Conservation (phyloP, 106 monocot genomes). For the Dendrobium huoshanense region DNA sequence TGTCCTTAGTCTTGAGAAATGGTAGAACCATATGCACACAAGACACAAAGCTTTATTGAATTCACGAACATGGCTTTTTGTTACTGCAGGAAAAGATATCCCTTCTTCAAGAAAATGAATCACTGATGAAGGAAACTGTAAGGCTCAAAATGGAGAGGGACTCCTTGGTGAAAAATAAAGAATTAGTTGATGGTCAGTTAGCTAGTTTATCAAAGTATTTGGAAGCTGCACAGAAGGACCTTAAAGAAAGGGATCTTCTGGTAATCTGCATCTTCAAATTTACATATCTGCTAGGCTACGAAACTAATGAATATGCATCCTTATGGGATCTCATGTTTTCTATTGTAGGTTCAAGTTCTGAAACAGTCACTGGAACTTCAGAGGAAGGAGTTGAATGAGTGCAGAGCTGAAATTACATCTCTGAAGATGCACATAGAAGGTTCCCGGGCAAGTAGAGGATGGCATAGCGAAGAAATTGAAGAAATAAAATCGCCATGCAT, state of each 20-base stretch:
- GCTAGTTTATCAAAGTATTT: constrained; percentile 44
- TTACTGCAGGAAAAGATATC: constrained; percentile 74
- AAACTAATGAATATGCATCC: not conserved
- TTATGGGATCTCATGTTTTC: constrained; percentile 2
- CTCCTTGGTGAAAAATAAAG: constrained; percentile 56
- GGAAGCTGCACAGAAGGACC: constrained; percentile 75
- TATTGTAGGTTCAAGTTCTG: constrained; percentile 62
- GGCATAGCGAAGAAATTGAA: constrained; percentile 31
- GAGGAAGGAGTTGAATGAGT: constrained; percentile 87
- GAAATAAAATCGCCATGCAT: constrained; percentile 10
- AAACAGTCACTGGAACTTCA: constrained; percentile 74
- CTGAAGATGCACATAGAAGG: constrained; percentile 97
- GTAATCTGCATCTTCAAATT: constrained; percentile 28
- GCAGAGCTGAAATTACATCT: constrained; percentile 91
- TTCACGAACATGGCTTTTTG: constrained; percentile 4
- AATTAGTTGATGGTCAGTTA: constrained; percentile 55
- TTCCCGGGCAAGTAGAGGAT: constrained; percentile 32
- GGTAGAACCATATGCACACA: not conserved
- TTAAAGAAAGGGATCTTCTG: constrained; percentile 78
- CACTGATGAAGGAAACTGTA: constrained; percentile 66
- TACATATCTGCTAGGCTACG: not conserved
- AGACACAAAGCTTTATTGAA: not conserved
- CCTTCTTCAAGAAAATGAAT: constrained; percentile 71
- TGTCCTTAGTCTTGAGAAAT: not conserved
- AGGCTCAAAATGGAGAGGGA: constrained; percentile 50